Percentiles rank a stretch among this genome's conserved stretches.
These are phyloP conservation scores for Ophiostoma ulmi DNA, from an alignment of 2,329 filamentous ascomycete species.

Conservation along the genomic window DNA sequence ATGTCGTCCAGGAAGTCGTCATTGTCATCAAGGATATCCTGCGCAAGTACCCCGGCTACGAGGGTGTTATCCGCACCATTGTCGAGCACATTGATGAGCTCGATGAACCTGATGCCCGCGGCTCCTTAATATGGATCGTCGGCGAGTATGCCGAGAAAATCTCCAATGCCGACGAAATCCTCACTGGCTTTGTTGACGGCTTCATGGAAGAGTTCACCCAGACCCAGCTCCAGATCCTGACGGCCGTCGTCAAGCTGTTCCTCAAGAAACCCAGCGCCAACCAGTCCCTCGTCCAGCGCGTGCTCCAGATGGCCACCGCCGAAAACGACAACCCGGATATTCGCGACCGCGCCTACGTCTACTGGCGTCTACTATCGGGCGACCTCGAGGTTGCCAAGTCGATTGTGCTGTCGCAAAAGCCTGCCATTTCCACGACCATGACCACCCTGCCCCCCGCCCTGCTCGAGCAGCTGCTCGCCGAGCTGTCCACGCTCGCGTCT, in stretches of 20 bases:
- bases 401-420: conserved; percentile 89
- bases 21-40: conserved; percentile 99
- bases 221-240: conserved; percentile 97
- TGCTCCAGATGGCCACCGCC: conserved; percentile 84
- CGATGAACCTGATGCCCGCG: conserved; percentile 87
- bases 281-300: conserved; percentile 87
- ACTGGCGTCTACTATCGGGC: conserved; percentile 92
- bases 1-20: conserved; percentile 95
- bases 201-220: conserved; percentile 97
- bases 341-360: conserved; percentile 92
- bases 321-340: conserved; percentile 98
- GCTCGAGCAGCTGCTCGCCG: conserved; percentile 81
- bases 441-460: conserved; percentile 77
- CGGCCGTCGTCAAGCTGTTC: conserved; percentile 95
- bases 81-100: conserved; percentile 96
- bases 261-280: conserved; percentile 92
- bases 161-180: conserved; percentile 92
- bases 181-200: conserved; percentile 83
- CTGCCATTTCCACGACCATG: conserved; percentile 90
- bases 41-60: conserved; percentile 94
- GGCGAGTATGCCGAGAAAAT: conserved; percentile 99
- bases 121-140: conserved; percentile 95
- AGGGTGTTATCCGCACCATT: conserved; percentile 93
- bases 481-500: conserved; percentile 90
- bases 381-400: conserved; percentile 88